Conservation (phyloP, 192 early-diverging fungal species). For the Podila horticola region DNA sequence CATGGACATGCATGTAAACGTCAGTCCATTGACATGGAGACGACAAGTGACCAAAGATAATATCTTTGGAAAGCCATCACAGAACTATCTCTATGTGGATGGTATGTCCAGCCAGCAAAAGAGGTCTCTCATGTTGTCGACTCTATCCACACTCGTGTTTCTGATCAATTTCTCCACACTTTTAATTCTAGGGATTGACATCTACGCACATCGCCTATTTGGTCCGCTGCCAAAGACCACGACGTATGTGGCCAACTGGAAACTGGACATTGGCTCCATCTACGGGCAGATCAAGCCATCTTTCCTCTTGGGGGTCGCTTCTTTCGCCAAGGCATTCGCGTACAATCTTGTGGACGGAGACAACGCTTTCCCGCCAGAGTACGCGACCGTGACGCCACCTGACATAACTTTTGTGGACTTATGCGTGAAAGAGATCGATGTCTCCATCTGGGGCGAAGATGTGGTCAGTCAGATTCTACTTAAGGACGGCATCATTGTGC, state of each 20-base stretch:
- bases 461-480: slow-evolving; percentile 59
- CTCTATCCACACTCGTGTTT: neutral
- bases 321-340: slow-evolving; percentile 65
- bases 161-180: neutral
- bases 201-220: slow-evolving; percentile 73
- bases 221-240: slow-evolving; percentile 72
- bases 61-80: slow-evolving; percentile 26
- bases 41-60: slow-evolving; percentile 20
- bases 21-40: slow-evolving; percentile 68
- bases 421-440: slow-evolving; percentile 62
- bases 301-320: slow-evolving; percentile 61
- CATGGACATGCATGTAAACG: slow-evolving; percentile 67
- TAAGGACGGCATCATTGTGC: slow-evolving; percentile 66
- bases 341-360: slow-evolving; percentile 77
- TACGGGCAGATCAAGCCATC: slow-evolving; percentile 72
- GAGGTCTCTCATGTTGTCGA: neutral
- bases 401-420: slow-evolving; percentile 73
- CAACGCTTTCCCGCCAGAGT: slow-evolving; percentile 65
- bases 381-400: slow-evolving; percentile 52
- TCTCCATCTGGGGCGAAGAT: slow-evolving; percentile 68
- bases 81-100: slow-evolving; percentile 65
- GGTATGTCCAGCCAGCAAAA: slow-evolving; percentile 32
- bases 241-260: slow-evolving; percentile 78
- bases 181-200: slow-evolving; percentile 53
- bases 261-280: slow-evolving; percentile 68